Percentiles rank a stretch among this genome's conserved stretches.
These are phyloP conservation scores for Alternaria longipes DNA, from an alignment of 2,329 filamentous ascomycete genomes.

Conservation along the genomic window DNA sequence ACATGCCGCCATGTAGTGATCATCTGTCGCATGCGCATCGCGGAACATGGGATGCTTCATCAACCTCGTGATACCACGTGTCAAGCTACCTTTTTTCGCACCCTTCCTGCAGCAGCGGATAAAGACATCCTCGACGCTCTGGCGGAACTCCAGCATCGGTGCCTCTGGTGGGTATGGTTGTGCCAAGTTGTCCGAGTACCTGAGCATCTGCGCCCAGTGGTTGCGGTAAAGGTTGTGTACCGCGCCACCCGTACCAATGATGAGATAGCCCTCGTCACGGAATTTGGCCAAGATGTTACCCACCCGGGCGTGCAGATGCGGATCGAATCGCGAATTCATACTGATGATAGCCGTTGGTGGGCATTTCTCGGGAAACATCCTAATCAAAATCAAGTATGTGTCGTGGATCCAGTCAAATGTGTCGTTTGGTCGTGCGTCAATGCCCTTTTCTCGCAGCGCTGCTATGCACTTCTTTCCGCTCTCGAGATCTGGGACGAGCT, in stretches of 20 bases:
- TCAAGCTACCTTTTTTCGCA: conserved; percentile 55
- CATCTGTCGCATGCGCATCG: conserved; percentile 74
- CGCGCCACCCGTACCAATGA: conserved; percentile 68
- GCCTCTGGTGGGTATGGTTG: background rate
- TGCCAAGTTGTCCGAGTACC: conserved; percentile 61
- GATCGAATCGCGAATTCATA: conserved; percentile 65
- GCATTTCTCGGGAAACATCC: conserved; percentile 71
- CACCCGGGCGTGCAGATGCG: conserved; percentile 66
- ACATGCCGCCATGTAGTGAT: conserved; percentile 73
- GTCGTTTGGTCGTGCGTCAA: conserved; percentile 63
- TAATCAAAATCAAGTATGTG: conserved; percentile 72
- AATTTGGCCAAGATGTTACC: conserved; percentile 66
- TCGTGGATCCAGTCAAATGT: conserved; percentile 78
- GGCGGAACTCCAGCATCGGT: conserved; percentile 68
- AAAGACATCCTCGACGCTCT: conserved; percentile 70
- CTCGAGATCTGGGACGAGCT: conserved; percentile 67
- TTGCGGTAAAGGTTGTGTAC: conserved; percentile 78
- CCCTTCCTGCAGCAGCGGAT: conserved; percentile 60
- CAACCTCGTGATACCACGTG: conserved; percentile 66
- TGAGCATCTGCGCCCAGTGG: conserved; percentile 70
- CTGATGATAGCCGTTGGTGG: conserved; percentile 71
- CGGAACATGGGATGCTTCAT: conserved; percentile 74
- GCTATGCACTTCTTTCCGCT: conserved; percentile 61
- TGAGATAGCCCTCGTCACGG: conserved; percentile 63
- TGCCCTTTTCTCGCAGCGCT: conserved; percentile 62